Percentiles rank a stretch among this genome's conserved stretches.
phyloP scores from a whole-genome alignment of 2,329 filamentous ascomycete genomes.

The Helicocarpus griseus region DNA sequence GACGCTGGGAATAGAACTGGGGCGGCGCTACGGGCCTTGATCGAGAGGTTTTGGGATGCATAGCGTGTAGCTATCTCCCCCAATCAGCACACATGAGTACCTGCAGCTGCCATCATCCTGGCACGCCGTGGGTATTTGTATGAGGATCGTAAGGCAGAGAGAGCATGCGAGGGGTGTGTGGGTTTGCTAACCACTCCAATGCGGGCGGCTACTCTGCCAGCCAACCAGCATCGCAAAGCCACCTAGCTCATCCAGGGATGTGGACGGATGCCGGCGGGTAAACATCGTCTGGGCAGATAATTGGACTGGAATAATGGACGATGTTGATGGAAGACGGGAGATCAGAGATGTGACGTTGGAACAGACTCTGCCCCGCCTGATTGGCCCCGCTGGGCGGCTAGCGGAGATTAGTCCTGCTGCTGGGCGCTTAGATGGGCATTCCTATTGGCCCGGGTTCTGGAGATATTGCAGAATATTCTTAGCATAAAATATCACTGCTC shows the following conservation, averaged over 20 bases:
- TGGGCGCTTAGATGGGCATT: too few relatives aligned
- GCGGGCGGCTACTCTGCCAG: not conserved
- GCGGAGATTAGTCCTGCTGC: too few relatives aligned
- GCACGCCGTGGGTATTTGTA: not conserved
- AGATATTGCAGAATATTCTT: too few relatives aligned
- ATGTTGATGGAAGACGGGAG: too few relatives aligned
- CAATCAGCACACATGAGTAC: not conserved
- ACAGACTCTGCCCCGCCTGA: too few relatives aligned
- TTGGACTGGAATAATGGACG: too few relatives aligned
- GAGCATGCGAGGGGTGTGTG: not conserved
- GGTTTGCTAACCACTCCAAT: not conserved
- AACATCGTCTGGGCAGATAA: not conserved
- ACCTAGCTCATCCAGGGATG: not conserved
- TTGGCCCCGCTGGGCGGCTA: too few relatives aligned
- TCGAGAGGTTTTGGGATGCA: not conserved
- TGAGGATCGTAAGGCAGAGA: not conserved
- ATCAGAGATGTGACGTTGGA: too few relatives aligned
- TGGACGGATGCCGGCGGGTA: not conserved
- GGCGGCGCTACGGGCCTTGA: not conserved
- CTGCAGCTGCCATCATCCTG: not conserved
- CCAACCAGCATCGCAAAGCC: not conserved
- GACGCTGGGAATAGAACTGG: not conserved
- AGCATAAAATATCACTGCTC: too few relatives aligned
- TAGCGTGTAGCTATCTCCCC: not conserved
- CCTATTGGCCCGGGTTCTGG: too few relatives aligned